Base-by-base conservation (phyloP, 2,329 filamentous ascomycete genomes). In the Monosporascus sp. region DNA sequence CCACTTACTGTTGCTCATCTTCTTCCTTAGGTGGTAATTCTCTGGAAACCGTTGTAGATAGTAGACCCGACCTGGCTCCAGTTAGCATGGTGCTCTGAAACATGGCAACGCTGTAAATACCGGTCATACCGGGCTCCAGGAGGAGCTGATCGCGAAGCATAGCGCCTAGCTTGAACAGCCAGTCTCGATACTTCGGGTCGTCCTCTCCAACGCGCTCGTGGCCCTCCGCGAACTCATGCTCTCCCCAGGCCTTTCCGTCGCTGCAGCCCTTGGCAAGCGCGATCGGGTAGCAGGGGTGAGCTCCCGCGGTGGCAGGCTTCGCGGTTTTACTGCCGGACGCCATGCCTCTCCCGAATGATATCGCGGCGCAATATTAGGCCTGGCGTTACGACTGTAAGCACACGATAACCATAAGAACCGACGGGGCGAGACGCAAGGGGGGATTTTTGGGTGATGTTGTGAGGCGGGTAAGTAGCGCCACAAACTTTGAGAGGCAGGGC, bases 1-100 rank as follows among this genome's bases (percentile, higher is more conserved):
- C n/a, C 37, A n/a, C 41, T 36, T 14, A 20, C 49, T 46, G 48
- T 18, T 49, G 50, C 53, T 50, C 5, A 18, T 41, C 49, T 56
- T 58, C 14, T n/a, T 37, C 5, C 56, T 49, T 22, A 58, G 44
- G 31, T 58, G 54, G 39, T 58, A 58, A 38, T 53, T 22, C 22
- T 49, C 48, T 1, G 56, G 56, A 9, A 58, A 39, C 24, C 39
- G 41, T 11, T 51, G 45, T 25, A 57, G 49, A 34, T 48, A 49
- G 36, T 54, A 57, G 14, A 25, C 48, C 7, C 54, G 51, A 36
- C 48, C 53, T 57, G 25, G 3, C 8, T 2, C 9, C 14, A 6
- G 18, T 55, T 44, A 55, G 51, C 18, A 14, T 11, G 9, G 31
- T 34, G 31, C 31, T 34, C 11, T 14, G 11, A 5, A 5, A 4